phyloP scores from a whole-genome alignment of 163 green algal genomes.

The Chlorella variabilis region DNA sequence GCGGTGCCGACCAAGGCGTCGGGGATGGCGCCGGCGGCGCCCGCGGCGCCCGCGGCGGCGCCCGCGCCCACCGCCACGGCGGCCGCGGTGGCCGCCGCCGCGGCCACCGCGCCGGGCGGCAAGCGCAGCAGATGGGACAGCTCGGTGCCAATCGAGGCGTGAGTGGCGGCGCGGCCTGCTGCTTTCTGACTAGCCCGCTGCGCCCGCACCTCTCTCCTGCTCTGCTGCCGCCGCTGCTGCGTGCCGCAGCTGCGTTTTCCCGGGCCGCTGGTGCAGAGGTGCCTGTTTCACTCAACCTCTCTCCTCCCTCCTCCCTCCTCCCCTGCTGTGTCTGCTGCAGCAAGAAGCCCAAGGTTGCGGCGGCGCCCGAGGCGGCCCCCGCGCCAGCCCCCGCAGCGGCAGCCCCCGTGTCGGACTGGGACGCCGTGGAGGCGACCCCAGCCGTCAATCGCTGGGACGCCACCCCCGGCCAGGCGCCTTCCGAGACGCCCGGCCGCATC shows the following conservation, averaged over 20 bases:
- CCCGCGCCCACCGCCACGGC: slow-evolving; percentile 36
- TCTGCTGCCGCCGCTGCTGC: neutral
- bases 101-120: slow-evolving; percentile 35
- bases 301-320: too few relatives aligned
- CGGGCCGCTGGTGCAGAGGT: neutral
- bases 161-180: too few relatives aligned
- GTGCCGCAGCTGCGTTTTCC: neutral
- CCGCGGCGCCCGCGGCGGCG: neutral
- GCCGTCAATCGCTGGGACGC: slow-evolving; percentile 74
- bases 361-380: neutral
- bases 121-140: slow-evolving; percentile 95
- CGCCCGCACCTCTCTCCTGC: too few relatives aligned
- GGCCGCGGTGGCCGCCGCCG: slow-evolving; percentile 32
- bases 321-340: slow-evolving; percentile 32
- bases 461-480: slow-evolving; percentile 58
- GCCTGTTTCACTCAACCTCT: neutral
- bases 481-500: slow-evolving; percentile 24
- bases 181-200: too few relatives aligned
- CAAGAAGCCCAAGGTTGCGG: slow-evolving; percentile 46
- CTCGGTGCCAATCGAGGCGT: slow-evolving; percentile 43
- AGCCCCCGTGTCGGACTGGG: slow-evolving; percentile 66
- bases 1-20: slow-evolving; percentile 67
- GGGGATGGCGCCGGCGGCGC: slow-evolving; percentile 33
- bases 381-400: slow-evolving; percentile 10
- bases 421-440: slow-evolving; percentile 71